Evolutionary conservation across 2,329 filamentous ascomycete genomes (phyloP).

Genomic region (Trichophyton benhamiae): DNA sequence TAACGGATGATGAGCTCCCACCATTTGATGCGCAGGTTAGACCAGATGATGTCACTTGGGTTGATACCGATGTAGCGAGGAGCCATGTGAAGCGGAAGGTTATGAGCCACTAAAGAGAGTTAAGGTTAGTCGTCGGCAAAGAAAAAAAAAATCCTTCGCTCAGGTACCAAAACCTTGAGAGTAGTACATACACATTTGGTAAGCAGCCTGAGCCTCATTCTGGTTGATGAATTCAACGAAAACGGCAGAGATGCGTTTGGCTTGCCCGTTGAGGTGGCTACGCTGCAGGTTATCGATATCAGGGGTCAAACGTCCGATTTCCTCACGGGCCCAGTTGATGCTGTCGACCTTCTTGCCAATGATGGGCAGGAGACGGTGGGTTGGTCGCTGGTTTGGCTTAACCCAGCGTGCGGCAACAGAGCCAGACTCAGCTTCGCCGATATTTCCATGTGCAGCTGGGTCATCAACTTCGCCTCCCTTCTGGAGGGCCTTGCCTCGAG

Average conservation of each 20-base stretch:
- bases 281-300: slow-evolving; percentile 57
- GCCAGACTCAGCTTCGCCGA: slow-evolving; percentile 52
- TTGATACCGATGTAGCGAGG: slow-evolving; percentile 73
- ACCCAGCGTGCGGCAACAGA: slow-evolving; percentile 64
- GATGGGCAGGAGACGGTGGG: slow-evolving; percentile 58
- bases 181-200: slow-evolving; percentile 46
- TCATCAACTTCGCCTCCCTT: slow-evolving; percentile 38
- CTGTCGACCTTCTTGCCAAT: slow-evolving; percentile 86
- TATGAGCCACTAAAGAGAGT: slow-evolving; percentile 53
- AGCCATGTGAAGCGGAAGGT: slow-evolving; percentile 74
- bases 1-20: slow-evolving; percentile 69
- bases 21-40: slow-evolving; percentile 70
- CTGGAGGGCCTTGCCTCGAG: slow-evolving; percentile 55
- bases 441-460: slow-evolving; percentile 24
- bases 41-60: slow-evolving; percentile 76
- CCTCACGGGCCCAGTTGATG: slow-evolving; percentile 73
- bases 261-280: slow-evolving; percentile 53
- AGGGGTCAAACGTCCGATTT: slow-evolving; percentile 63
- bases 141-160: background rate
- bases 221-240: slow-evolving; percentile 85
- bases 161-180: background rate
- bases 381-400: slow-evolving; percentile 63
- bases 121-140: slow-evolving; percentile 2
- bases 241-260: slow-evolving; percentile 57
- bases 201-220: slow-evolving; percentile 72